Base-by-base conservation (phyloP, 2,329 filamentous ascomycete genomes). In the Cytospora mali region DNA sequence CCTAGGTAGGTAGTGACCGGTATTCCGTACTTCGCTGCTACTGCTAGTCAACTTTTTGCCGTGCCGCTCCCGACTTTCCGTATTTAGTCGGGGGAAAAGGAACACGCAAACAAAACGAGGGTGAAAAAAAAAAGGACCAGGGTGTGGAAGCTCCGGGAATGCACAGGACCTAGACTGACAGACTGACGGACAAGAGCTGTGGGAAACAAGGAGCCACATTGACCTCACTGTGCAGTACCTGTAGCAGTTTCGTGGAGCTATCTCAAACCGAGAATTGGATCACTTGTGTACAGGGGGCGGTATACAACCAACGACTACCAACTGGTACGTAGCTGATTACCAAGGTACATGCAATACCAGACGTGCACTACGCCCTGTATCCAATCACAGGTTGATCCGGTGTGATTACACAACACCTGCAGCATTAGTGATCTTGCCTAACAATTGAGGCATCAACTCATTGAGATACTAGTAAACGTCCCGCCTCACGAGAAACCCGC, bases 331-430 rank as follows among this genome's bases (percentile, higher is more conserved):
- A 39, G 42, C 14, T 46, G 21, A 46, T 46, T 46, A 46, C 42
- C 10, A 33, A 9, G 6, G 31, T 33, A 23, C n/a, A 21, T 46
- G 42, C 35, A 5, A 4, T n/a, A 7, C 16, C 35, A 39, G 14
- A 18, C 6, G 28, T 14, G n/a, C n/a, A n/a, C 29, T 21, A 23
- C 9, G 16, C 21, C 1, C 9, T 9, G 4, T 2, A 31, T 7
- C 59, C 63, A 65, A 65, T 65, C 60, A 62, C 33, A 57, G 50
- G 28, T 58, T 60, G 61, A 62, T 62, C 61, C 63, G 55, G n/a
- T 23, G n/a, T 53, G 23, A 60, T 60, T 58, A 62, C 63, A 46
- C 28, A 63, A 39, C 49, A 53, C 55, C 18, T 11, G 16, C 13
- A 42, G 28, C 33, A 14, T 14, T 18, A 6, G 14, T 13, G 27